Conservation (phyloP, 1,284 basidiomycete species). For the Cutaneotrichosporon daszewskae region DNA sequence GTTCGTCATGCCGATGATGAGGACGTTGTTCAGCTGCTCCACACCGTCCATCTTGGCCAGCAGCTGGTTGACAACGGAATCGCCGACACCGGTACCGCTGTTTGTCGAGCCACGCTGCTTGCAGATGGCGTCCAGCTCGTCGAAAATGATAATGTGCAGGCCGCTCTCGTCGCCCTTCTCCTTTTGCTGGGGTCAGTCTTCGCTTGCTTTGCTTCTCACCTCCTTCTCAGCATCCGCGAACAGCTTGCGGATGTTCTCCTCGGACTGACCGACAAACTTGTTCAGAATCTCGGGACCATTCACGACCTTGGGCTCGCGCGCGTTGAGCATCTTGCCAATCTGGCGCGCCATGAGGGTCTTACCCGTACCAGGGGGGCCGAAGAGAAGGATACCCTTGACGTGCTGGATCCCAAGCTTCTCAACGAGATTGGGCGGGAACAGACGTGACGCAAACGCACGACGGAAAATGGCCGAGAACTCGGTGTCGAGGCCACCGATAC, state of each 20-base stretch:
- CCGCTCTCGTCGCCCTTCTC: conserved; percentile 98
- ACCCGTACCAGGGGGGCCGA: conserved; percentile 95
- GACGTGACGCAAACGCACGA: conserved; percentile 94
- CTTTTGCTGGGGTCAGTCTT: too few species aligned
- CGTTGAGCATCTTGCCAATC: conserved; percentile 99
- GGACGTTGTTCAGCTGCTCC: conserved; percentile 97
- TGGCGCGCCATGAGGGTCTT: conserved; percentile 98
- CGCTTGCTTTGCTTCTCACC: too few species aligned
- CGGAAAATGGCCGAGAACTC: conserved; percentile 98
- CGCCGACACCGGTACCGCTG: conserved; percentile 93
- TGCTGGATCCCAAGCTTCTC: conserved; percentile 98
- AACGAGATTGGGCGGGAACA: conserved; percentile 93
- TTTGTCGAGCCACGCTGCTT: conserved; percentile 88
- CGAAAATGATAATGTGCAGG: conserved; percentile 96
- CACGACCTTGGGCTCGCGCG: conserved; percentile 95
- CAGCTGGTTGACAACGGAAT: conserved; percentile 97
- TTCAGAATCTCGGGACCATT: conserved; percentile 93
- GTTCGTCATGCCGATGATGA: conserved; percentile 99
- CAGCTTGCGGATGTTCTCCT: conserved; percentile 97
- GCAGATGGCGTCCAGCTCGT: conserved; percentile 97
- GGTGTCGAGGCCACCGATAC: conserved; percentile 92
- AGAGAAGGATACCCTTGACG: conserved; percentile 94
- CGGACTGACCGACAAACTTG: conserved; percentile 96
- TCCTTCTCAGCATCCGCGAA: conserved; percentile 98
- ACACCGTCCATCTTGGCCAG: conserved; percentile 99